Base-by-base conservation (phyloP, 2,329 filamentous ascomycete genomes). In the Aureobasidium subglaciale region DNA sequence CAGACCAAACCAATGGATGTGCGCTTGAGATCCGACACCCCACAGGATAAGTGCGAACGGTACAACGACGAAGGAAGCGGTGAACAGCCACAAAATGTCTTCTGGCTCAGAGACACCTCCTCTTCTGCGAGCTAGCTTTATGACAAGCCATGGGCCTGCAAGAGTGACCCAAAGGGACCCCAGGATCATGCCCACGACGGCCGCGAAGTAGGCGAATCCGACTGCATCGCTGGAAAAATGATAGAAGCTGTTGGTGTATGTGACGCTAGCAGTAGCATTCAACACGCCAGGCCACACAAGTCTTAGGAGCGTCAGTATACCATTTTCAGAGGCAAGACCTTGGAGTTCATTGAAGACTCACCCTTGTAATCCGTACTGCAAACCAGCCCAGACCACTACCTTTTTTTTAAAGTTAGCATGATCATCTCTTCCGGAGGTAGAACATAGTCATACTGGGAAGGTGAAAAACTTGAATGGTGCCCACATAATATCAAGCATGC, bases 41-140 rank as follows among this genome's bases (percentile, higher is more conserved):
- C 52, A 55, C 9, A 55, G 15, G 18, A 55, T 46, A 11, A 55
- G 22, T 7, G 52, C 52, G n/a, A 55, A 46, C 13, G 52, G 52
- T 25, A 55, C 52, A 16, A 45, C 40, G 15, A 55, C 18, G 41
- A 45, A 37, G 3, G 52, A 55, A 9, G 41, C 61, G 0, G 61
- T 40, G 27, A 71, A 71, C 8, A 70, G 68, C 71, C 71, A 75
- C 1, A 73, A 62, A 11, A 71, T 68, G 30, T 72, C 64, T 54
- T 74, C 71, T 4, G 71, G 69, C 60, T 74, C 71, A 65, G 71
- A 70, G 20, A 71, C 61, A 9, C 71, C 71, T 11, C 65, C 66
- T 52, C 74, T 75, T 22, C 71, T 67, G 4, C 70, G 67, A 0
- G 74, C 71, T 3, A 76, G 62, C 42, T 57, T 63, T n/a, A 73